These are phyloP conservation scores for Coniochaeta hoffmannii DNA, from an alignment of 2,329 filamentous ascomycete genomes.

Conservation along the genomic window DNA sequence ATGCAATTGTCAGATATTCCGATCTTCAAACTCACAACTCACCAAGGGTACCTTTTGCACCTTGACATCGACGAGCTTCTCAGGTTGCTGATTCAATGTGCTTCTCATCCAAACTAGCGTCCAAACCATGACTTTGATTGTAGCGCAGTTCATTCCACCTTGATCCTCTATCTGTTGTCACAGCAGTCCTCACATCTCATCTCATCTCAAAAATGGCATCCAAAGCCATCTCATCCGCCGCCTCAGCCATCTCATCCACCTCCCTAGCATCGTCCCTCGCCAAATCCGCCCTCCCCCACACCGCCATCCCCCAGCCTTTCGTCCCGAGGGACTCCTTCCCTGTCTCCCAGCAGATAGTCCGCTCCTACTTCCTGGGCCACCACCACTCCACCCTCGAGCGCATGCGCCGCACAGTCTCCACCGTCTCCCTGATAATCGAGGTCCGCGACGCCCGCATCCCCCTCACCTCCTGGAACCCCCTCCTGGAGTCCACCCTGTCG, in stretches of 20 bases:
- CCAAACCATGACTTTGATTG: background rate
- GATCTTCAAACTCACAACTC: background rate
- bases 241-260: background rate
- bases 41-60: too few species aligned
- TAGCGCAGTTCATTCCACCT: background rate
- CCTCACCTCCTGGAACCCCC: constrained; percentile 79
- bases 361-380: constrained; percentile 93
- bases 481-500: constrained; percentile 78
- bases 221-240: background rate
- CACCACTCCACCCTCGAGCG: constrained; percentile 73
- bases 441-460: constrained; percentile 91
- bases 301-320: constrained; percentile 39
- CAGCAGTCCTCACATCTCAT: background rate
- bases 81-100: too few species aligned
- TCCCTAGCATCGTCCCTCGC: background rate
- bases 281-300: constrained; percentile 5
- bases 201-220: background rate
- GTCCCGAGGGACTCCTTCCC: constrained; percentile 68
- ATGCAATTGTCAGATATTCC: background rate
- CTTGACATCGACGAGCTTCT: too few species aligned
- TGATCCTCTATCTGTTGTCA: too few species aligned
- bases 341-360: constrained; percentile 64
- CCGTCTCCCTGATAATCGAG: constrained; percentile 84
- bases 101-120: background rate
- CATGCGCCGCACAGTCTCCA: constrained; percentile 74